These are phyloP conservation scores for Pythium plurisporium DNA, from an alignment of 352 stramenopile species.

Conservation along the genomic window DNA sequence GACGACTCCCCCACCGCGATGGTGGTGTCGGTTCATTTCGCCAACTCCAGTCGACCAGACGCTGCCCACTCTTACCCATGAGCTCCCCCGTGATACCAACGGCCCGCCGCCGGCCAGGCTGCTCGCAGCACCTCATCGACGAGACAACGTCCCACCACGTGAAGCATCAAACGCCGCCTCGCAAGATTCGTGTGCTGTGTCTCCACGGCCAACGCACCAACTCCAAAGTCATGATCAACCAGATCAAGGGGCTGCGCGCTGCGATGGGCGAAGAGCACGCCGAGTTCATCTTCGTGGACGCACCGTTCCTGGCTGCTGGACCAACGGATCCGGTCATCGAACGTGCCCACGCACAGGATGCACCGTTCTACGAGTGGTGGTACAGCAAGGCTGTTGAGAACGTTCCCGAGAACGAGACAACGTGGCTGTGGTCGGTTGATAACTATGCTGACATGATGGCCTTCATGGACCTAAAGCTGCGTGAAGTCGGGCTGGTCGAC, in stretches of 20 bases:
- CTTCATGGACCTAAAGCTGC: conserved; percentile 39
- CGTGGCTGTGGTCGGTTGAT: conserved; percentile 32
- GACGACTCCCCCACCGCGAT: neutral
- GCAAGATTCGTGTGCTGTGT: conserved; percentile 24
- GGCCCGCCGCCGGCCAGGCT: neutral
- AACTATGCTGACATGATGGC: conserved; percentile 33
- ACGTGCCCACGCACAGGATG: conserved; percentile 20
- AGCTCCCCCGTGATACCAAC: neutral
- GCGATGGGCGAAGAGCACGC: conserved; percentile 21
- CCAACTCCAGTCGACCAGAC: neutral
- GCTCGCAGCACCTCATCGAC: neutral
- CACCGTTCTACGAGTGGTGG: conserved; percentile 49
- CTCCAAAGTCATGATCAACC: conserved; percentile 25
- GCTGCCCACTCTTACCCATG: conserved; percentile 7
- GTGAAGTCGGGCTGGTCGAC: conserved; percentile 37
- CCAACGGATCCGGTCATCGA: conserved; percentile 18
- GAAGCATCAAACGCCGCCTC: conserved; percentile 1
- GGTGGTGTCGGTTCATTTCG: no score
- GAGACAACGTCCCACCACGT: neutral
- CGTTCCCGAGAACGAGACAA: conserved; percentile 15
- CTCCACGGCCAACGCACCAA: conserved; percentile 32
- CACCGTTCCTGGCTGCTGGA: conserved; percentile 11
- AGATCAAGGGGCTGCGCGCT: conserved; percentile 22
- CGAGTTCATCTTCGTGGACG: conserved; percentile 31
- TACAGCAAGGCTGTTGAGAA: conserved; percentile 19